A percentile compares a stretch with the other conserved stretches of the same genome.
phyloP scores from a whole-genome alignment of 345 rosid species.

The Citrus reticulata region DNA sequence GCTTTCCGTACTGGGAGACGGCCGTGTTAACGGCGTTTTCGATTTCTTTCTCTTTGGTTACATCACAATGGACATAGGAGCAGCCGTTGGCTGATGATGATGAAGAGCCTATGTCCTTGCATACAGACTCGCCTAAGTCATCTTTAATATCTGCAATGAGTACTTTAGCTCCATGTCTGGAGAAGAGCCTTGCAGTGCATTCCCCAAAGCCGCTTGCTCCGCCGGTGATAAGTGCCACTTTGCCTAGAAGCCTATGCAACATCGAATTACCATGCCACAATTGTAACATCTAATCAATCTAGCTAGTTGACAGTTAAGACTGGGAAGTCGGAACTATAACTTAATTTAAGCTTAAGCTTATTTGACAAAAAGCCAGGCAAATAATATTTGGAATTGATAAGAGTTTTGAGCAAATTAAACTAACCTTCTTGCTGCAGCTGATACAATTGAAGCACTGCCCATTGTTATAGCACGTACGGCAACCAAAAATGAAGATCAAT shows the following conservation, averaged over 20 bases:
- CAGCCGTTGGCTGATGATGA: neutral
- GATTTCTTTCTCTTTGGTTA: conserved; percentile 6
- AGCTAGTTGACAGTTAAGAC: neutral
- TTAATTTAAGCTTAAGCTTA: neutral
- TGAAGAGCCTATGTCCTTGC: neutral
- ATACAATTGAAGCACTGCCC: neutral
- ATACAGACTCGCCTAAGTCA: conserved; percentile 7
- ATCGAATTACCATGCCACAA: neutral
- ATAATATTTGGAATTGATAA: too few relatives aligned
- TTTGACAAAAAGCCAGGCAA: neutral
- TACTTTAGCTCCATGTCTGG: conserved; percentile 17
- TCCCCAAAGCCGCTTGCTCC: conserved; percentile 28
- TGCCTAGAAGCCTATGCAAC: conserved; percentile 9
- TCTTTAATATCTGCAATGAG: conserved; percentile 16
- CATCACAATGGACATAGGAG: conserved; percentile 22
- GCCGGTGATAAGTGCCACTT: conserved; percentile 19
- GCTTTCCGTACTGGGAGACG: conserved; percentile 21
- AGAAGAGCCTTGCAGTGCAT: conserved; percentile 12
- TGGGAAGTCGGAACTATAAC: neutral
- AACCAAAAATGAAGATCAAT: neutral
- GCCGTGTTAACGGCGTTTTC: conserved; percentile 9
- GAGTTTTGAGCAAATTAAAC: neutral
- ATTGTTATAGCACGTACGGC: neutral
- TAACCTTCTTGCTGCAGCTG: neutral
- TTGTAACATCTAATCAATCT: too few relatives aligned